Evolutionary conservation across 2,329 filamentous ascomycete genomes (phyloP), one percentile per base, ranked within the genome.

Genomic region (Hypoxylon sp.): DNA sequence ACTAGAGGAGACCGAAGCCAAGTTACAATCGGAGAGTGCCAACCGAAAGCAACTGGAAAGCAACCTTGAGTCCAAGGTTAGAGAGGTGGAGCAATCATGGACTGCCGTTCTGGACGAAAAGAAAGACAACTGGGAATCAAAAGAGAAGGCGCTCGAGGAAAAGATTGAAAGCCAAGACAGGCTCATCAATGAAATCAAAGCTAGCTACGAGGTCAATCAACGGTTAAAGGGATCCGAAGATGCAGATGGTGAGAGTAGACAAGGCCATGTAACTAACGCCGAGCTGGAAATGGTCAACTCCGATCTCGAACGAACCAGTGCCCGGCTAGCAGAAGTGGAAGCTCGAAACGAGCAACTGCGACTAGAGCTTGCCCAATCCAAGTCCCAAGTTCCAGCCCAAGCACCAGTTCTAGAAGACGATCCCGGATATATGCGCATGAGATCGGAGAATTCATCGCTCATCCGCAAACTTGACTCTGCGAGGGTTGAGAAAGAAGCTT

Each of bases 201-300:
- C 94, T 17, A 97, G 87, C 74, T 97, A 97, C 68, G 94, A 99
- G 72, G 94, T 99, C 45, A 94, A 90, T 34, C 92, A 97, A 70
- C 83, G 94, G 40, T 78, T 99, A 40, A 92, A 87, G 41, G 87
- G 86, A 61, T 84, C 85, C 9, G 87, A 88, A 23, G 82, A 83
- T 42, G 75, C 75, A 7, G 84, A 88, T 13, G 73, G 76, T 12
- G 81, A 82, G 17, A 73, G 67, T 12, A 78, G 78, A 19, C 79
- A 81, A 17, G 83, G 80, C 21, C 83, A 87, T 49, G 89, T 94
- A 41, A 89, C 89, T 3, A 90, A 85, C 63, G 94, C 93, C 8
- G 94, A 99, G 72, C 79, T 99, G 52, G 94, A 97, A 63, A 93
- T 99, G 77, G 87, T 96, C 48, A 88, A 89, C 66, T 89, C 91